Evolutionary conservation across 768 basidiomycete genomes (phyloP).

Genomic region (Suillus decipiens): DNA sequence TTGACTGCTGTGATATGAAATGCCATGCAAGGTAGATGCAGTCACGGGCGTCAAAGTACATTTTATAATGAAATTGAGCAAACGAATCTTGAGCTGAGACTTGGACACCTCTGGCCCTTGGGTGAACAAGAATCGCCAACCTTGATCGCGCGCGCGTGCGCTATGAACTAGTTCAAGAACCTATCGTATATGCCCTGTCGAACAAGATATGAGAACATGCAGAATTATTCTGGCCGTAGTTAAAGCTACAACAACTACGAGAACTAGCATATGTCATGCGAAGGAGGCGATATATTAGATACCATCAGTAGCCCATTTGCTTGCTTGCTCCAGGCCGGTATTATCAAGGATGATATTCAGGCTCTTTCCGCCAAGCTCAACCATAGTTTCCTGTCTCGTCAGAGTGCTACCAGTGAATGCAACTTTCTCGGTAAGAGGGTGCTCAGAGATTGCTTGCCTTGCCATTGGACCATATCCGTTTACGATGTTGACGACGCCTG

Average conservation of each 20-base stretch:
- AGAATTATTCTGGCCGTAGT: slow-evolving; percentile 50
- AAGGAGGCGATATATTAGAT: slow-evolving; percentile 57
- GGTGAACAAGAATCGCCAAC: slow-evolving; percentile 47
- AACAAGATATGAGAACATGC: slow-evolving; percentile 60
- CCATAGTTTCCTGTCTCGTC: slow-evolving; percentile 77
- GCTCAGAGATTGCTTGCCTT: slow-evolving; percentile 68
- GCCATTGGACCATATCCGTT: slow-evolving; percentile 71
- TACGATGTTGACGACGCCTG: slow-evolving; percentile 77
- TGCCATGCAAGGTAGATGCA: too few relatives aligned
- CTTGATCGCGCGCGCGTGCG: slow-evolving; percentile 32
- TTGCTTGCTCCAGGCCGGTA: slow-evolving; percentile 52
- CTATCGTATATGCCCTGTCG: slow-evolving; percentile 58
- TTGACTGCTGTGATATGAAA: too few relatives aligned
- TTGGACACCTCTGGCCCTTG: slow-evolving; percentile 53
- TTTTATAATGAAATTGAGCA: background rate
- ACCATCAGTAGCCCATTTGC: slow-evolving; percentile 70
- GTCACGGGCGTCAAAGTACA: background rate
- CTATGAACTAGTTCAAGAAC: slow-evolving; percentile 49
- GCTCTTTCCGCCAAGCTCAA: slow-evolving; percentile 61
- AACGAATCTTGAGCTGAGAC: slow-evolving; percentile 44
- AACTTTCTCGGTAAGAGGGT: slow-evolving; percentile 67
- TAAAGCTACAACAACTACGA: slow-evolving; percentile 32
- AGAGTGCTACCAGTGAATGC: slow-evolving; percentile 88
- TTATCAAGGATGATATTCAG: slow-evolving; percentile 51
- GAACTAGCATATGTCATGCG: background rate